Evolutionary conservation across 371 early-diverging fungal species (phyloP).

Genomic region (Mucor saturninus): DNA sequence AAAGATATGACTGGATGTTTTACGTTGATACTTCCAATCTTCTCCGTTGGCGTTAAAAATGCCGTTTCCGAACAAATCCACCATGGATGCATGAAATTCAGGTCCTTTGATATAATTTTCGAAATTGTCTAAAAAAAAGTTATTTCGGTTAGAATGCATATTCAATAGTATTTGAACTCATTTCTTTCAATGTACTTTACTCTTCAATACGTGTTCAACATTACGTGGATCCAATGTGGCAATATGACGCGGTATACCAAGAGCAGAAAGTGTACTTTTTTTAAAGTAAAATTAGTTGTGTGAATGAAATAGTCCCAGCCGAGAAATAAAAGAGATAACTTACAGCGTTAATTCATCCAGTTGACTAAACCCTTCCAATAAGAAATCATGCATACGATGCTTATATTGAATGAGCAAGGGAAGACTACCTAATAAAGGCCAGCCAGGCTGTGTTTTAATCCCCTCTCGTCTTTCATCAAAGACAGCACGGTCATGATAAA

Average conservation of each 20-base stretch:
- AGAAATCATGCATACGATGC: constrained; percentile 28
- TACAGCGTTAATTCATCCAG: constrained; percentile 26
- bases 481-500: constrained; percentile 31
- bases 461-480: constrained; percentile 25
- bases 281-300: neutral
- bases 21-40: constrained; percentile 48
- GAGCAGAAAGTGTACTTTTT: constrained; percentile 22
- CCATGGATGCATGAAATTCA: constrained; percentile 27
- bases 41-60: constrained; percentile 52
- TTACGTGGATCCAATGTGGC: constrained; percentile 35
- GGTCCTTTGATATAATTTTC: constrained; percentile 44
- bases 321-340: constrained; percentile 2
- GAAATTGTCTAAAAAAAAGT: constrained; percentile 25
- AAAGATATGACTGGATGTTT: constrained; percentile 56
- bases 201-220: constrained; percentile 40
- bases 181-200: constrained; percentile 18
- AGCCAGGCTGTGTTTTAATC: constrained; percentile 24
- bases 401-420: constrained; percentile 19
- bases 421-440: constrained; percentile 28
- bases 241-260: constrained; percentile 27
- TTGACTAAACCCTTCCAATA: constrained; percentile 18
- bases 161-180: neutral
- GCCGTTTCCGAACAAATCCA: constrained; percentile 39
- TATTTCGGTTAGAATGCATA: neutral
- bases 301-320: neutral